phyloP scores from a whole-genome alignment of 208 protist genomes.

The Leishmania lainsoni region DNA sequence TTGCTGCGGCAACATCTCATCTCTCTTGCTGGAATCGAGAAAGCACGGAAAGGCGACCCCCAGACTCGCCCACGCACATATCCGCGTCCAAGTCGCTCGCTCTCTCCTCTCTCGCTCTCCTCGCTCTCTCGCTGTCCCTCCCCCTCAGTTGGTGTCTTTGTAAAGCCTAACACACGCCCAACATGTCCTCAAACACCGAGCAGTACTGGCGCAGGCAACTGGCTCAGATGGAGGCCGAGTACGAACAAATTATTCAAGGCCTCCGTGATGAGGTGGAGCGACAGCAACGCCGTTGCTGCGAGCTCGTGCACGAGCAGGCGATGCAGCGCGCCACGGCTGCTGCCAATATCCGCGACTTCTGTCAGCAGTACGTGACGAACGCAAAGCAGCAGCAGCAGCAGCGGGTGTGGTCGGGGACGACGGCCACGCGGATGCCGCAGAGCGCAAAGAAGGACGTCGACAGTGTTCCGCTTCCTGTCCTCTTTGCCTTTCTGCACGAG shows the following conservation, averaged over 20 bases:
- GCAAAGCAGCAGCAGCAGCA: constrained; percentile 19
- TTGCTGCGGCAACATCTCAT: neutral
- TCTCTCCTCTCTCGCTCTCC: neutral
- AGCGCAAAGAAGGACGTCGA: constrained; percentile 15
- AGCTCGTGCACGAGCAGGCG: constrained; percentile 68
- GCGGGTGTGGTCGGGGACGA: neutral
- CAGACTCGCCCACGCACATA: constrained; percentile 1
- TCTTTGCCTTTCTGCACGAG: constrained; percentile 72
- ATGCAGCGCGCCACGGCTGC: constrained; percentile 71
- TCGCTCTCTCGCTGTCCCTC: neutral
- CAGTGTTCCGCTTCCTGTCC: constrained; percentile 44
- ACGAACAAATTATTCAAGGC: constrained; percentile 50
- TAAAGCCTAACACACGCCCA: neutral
- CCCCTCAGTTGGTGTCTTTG: neutral
- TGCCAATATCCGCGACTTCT: constrained; percentile 69
- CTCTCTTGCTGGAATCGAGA: neutral
- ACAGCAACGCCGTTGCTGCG: constrained; percentile 62
- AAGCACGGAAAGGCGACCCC: too few relatives aligned
- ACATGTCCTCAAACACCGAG: constrained; percentile 34
- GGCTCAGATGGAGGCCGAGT: constrained; percentile 49
- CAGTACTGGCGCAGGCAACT: constrained; percentile 64
- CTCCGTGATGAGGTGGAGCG: constrained; percentile 75
- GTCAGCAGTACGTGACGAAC: constrained; percentile 49
- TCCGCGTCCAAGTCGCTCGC: neutral
- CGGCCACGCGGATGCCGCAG: neutral